phyloP scores from a whole-genome alignment of 2,329 filamentous ascomycete genomes.

The Hymenoscyphus scutula region DNA sequence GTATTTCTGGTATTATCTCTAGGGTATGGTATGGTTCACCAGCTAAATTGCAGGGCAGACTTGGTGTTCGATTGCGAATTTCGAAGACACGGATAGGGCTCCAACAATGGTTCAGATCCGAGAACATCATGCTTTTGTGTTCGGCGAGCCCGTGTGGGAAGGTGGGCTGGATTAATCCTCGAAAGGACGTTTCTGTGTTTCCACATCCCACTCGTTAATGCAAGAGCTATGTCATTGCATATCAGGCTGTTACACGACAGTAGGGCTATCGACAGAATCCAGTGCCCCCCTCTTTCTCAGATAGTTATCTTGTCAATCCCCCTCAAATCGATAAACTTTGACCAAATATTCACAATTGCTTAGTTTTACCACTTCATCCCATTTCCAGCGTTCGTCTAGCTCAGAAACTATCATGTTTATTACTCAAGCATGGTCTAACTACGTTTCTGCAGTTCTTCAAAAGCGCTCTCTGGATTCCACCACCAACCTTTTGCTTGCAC shows the following conservation, averaged over 20 bases:
- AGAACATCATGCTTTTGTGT: not conserved
- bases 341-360: not conserved
- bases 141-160: not conserved
- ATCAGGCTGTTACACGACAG: not conserved
- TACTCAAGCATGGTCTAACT: not conserved
- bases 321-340: not conserved
- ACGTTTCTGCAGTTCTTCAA: not conserved
- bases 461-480: not conserved
- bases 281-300: not conserved
- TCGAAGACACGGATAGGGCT: no score
- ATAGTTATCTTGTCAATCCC: not conserved
- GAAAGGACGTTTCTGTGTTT: not conserved
- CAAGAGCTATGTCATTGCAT: not conserved
- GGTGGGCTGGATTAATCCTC: not conserved
- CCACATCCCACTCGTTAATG: slow-evolving; percentile 1
- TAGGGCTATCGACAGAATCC: not conserved
- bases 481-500: not conserved
- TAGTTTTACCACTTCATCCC: not conserved
- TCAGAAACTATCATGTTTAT: not conserved
- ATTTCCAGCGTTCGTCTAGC: not conserved
- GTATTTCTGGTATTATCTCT: not conserved
- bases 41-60: not conserved
- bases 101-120: not conserved
- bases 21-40: not conserved
- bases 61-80: not conserved